Percentiles rank a stretch among this genome's conserved stretches.
These are phyloP conservation scores for Puccinia hordei DNA, from an alignment of 1,284 basidiomycete genomes.

Conservation along the genomic window DNA sequence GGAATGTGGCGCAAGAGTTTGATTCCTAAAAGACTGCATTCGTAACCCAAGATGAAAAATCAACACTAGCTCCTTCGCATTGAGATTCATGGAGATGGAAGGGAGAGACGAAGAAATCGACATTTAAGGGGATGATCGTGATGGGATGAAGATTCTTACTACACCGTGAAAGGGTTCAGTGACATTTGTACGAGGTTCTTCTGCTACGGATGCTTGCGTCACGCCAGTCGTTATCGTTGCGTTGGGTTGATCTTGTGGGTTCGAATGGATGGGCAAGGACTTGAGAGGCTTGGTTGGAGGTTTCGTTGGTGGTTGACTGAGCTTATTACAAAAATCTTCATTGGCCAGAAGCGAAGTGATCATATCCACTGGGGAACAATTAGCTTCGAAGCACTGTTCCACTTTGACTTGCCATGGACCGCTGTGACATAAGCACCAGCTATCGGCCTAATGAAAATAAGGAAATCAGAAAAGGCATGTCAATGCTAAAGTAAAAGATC, in stretches of 20 bases:
- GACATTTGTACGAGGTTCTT: neutral
- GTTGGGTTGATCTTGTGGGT: neutral
- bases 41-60: neutral
- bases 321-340: conserved; percentile 6
- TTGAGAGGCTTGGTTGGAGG: neutral
- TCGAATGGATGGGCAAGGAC: neutral
- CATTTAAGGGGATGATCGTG: neutral
- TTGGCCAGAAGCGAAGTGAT: neutral
- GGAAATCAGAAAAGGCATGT: neutral
- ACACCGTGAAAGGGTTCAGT: neutral
- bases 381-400: conserved; percentile 20
- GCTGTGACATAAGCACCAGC: conserved; percentile 27
- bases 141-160: neutral
- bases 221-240: neutral
- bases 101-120: neutral
- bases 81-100: neutral
- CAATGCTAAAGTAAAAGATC: neutral
- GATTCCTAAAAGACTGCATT: neutral
- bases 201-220: neutral
- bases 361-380: conserved; percentile 20
- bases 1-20: conserved; percentile 19
- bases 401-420: neutral
- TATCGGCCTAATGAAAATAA: conserved; percentile 13
- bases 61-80: neutral
- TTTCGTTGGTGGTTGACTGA: conserved; percentile 1